phyloP scores from a whole-genome alignment of 2,329 filamentous ascomycete genomes.

The Scolecobasidium constrictum region DNA sequence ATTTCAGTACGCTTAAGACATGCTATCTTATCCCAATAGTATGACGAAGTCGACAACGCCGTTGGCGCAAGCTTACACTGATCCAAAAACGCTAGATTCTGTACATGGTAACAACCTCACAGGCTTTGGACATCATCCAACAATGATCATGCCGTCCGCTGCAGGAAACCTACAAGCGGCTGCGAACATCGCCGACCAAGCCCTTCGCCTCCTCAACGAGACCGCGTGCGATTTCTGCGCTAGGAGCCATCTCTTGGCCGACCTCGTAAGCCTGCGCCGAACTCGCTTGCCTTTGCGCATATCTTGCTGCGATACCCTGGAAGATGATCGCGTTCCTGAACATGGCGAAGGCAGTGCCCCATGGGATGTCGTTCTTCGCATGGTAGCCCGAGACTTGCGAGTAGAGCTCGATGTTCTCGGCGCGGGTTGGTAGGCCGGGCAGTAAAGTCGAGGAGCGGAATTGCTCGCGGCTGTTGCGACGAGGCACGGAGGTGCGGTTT shows the following conservation, averaged over 20 bases:
- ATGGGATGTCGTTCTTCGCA: slow-evolving; percentile 43
- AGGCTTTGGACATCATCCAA: too few relatives aligned
- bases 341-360: slow-evolving; percentile 49
- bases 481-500: slow-evolving; percentile 39
- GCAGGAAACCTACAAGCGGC: too few relatives aligned
- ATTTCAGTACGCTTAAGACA: too few relatives aligned
- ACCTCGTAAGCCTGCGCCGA: slow-evolving; percentile 66
- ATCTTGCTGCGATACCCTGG: slow-evolving; percentile 83
- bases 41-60: too few relatives aligned
- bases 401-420: slow-evolving; percentile 52
- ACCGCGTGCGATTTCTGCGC: slow-evolving; percentile 66
- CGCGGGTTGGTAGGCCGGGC: slow-evolving; percentile 49
- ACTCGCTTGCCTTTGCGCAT: slow-evolving; percentile 73
- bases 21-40: too few relatives aligned
- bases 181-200: slow-evolving; percentile 6
- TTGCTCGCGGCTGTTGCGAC: slow-evolving; percentile 15
- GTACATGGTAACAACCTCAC: too few relatives aligned
- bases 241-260: slow-evolving; percentile 53
- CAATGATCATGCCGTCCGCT: too few relatives aligned
- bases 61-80: too few relatives aligned
- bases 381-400: slow-evolving; percentile 55
- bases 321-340: slow-evolving; percentile 47
- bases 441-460: slow-evolving; percentile 11
- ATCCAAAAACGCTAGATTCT: too few relatives aligned
- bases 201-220: slow-evolving; percentile 40